Conservation (phyloP, 768 basidiomycete genomes). For the Hydnomerulius pinastri region DNA sequence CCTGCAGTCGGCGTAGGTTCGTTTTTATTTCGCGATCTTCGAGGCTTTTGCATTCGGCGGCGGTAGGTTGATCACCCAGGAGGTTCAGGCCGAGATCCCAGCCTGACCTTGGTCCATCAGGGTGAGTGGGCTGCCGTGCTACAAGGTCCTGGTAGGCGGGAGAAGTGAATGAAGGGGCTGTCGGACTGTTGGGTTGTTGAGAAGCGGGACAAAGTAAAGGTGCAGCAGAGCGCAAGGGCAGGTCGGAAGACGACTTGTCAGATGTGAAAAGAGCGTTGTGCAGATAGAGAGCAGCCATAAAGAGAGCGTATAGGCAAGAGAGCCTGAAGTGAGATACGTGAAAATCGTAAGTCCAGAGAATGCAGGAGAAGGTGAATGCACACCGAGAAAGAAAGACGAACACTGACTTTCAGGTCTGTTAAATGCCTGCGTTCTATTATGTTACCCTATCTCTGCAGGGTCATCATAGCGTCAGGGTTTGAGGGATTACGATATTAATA, state of each 20-base stretch:
- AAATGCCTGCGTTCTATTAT: no score
- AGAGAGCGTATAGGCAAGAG: slow-evolving; percentile 16
- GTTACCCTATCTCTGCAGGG: no score
- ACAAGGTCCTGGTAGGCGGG: slow-evolving; percentile 39
- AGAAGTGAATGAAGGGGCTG: slow-evolving; percentile 18
- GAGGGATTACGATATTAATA: no score
- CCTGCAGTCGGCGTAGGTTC: slow-evolving; percentile 36
- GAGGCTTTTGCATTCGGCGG: slow-evolving; percentile 31
- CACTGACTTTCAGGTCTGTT: no score
- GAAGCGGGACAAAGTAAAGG: slow-evolving; percentile 21
- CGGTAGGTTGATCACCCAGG: slow-evolving; percentile 32
- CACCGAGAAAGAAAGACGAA: no score
- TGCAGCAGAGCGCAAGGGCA: slow-evolving; percentile 19
- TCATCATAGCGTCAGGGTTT: no score
- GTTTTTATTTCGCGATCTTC: slow-evolving; percentile 30
- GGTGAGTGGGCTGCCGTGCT: slow-evolving; percentile 44
- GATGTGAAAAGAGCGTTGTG: slow-evolving; percentile 54
- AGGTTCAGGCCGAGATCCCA: slow-evolving; percentile 34
- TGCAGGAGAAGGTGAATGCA: slow-evolving; percentile 2
- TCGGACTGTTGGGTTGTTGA: slow-evolving; percentile 16
- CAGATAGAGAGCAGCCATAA: slow-evolving; percentile 62
- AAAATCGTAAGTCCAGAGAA: slow-evolving; percentile 15
- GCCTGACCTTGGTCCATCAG: slow-evolving; percentile 34
- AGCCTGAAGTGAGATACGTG: slow-evolving; percentile 8
- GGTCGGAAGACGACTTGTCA: slow-evolving; percentile 25